Conservation (phyloP, 371 early-diverging fungal species). For the Batrachochytrium dendrobatidis region DNA sequence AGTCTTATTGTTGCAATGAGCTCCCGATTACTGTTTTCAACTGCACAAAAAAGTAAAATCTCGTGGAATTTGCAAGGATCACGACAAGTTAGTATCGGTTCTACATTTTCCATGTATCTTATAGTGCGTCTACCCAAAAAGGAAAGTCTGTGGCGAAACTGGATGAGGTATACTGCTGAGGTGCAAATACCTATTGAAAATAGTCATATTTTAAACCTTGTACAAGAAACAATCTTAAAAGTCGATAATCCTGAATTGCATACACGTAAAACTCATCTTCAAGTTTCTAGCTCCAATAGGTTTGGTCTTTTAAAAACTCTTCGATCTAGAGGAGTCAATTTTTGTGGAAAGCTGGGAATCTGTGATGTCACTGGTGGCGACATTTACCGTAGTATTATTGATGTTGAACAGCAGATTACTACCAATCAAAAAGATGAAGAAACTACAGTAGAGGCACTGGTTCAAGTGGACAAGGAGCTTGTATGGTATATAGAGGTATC, state of each 20-base stretch:
- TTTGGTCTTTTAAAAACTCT: neutral
- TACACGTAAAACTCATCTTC: neutral
- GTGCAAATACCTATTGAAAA: neutral
- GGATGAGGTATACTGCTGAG: neutral
- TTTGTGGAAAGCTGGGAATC: neutral
- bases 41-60: too few relatives aligned
- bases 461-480: too few relatives aligned
- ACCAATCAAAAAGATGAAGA: neutral
- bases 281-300: neutral
- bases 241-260: neutral
- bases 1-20: too few relatives aligned
- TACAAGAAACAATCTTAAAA: neutral
- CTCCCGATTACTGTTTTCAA: too few relatives aligned
- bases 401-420: slow-evolving; percentile 8
- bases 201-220: neutral
- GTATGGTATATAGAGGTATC: too few relatives aligned
- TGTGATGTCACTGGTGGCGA: slow-evolving; percentile 13
- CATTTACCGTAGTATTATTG: slow-evolving; percentile 11
- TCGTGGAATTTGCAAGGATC: too few relatives aligned
- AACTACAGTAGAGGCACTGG: too few relatives aligned
- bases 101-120: too few relatives aligned
- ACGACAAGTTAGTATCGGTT: too few relatives aligned
- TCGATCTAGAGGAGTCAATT: neutral
- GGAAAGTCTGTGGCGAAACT: neutral
- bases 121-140: too few relatives aligned